phyloP scores from a whole-genome alignment of 2,329 filamentous ascomycete species.

The Penicillium sp. region DNA sequence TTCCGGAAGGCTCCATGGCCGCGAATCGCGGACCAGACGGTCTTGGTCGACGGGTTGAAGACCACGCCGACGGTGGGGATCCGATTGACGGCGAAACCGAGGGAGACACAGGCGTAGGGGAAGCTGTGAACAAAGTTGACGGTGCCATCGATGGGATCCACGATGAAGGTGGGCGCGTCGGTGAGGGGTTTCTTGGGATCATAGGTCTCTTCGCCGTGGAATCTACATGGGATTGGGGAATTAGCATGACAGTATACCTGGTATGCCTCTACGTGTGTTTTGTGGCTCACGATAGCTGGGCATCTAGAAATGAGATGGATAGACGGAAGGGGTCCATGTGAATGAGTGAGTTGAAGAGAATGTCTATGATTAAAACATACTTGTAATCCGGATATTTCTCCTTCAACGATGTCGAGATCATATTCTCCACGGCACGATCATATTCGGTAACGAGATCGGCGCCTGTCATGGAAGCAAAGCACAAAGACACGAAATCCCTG shows the following conservation, averaged over 20 bases:
- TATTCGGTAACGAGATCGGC: conserved; percentile 60
- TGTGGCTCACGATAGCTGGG: too few relatives aligned
- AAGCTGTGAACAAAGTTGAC: conserved; percentile 60
- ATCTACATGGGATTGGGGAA: conserved; percentile 24
- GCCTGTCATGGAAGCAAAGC: conserved; percentile 28
- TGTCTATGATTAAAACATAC: conserved; percentile 27
- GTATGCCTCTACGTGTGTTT: too few relatives aligned
- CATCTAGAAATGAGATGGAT: not conserved
- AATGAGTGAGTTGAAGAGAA: not conserved
- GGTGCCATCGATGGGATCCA: conserved; percentile 61
- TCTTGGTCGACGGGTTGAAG: conserved; percentile 55
- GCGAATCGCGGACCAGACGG: conserved; percentile 51
- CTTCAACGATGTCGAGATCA: conserved; percentile 48
- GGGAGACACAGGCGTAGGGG: conserved; percentile 54
- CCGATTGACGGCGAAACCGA: conserved; percentile 49
- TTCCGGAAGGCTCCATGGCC: conserved; percentile 51
- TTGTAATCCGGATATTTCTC: conserved; percentile 49
- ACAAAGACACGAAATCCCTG: not conserved
- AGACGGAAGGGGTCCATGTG: not conserved
- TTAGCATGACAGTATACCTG: not conserved
- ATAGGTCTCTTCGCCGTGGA: conserved; percentile 58
- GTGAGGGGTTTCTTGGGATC: conserved; percentile 49
- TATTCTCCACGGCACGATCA: conserved; percentile 55
- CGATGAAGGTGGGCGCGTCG: conserved; percentile 53
- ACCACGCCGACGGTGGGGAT: conserved; percentile 54